phyloP scores from a whole-genome alignment of 805 yeast genomes.

The Candida railenensis region DNA sequence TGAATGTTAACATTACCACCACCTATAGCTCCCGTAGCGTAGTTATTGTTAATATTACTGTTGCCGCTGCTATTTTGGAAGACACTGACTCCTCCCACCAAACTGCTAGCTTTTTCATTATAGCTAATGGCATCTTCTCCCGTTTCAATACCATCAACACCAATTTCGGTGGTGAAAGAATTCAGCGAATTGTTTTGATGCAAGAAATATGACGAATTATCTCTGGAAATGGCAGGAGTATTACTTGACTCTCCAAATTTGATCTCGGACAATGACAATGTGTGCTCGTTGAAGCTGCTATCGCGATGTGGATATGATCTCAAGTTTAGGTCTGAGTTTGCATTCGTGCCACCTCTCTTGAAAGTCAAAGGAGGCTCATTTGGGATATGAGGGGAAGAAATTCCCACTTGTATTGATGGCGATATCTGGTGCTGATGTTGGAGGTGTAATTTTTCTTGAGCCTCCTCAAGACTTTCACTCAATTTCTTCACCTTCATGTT shows the following conservation, averaged over 20 bases:
- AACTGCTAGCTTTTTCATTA: not conserved
- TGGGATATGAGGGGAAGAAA: not conserved
- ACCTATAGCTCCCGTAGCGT: conserved; percentile 7
- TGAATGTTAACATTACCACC: conserved; percentile 45
- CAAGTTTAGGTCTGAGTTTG: not conserved
- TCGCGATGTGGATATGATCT: not conserved
- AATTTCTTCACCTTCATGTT: conserved; percentile 24
- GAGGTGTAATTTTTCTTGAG: not conserved
- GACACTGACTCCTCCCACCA: not conserved
- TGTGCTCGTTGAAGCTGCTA: not conserved
- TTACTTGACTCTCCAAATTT: conserved; percentile 49
- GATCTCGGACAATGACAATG: conserved; percentile 17
- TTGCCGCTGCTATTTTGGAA: not conserved
- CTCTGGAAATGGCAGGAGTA: conserved; percentile 33
- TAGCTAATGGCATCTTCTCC: conserved; percentile 6
- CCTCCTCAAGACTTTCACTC: conserved; percentile 16
- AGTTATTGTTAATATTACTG: not conserved
- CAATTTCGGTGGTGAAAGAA: conserved; percentile 15
- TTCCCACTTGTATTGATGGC: not conserved
- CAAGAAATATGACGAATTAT: conserved; percentile 6
- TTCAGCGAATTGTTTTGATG: conserved; percentile 13
- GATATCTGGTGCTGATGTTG: not conserved
- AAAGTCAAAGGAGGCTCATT: not conserved
- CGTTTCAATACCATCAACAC: conserved; percentile 7
- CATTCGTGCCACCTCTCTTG: not conserved